Base-by-base conservation (phyloP, 257 asterid genomes). In the Gentiana dahurica region DNA sequence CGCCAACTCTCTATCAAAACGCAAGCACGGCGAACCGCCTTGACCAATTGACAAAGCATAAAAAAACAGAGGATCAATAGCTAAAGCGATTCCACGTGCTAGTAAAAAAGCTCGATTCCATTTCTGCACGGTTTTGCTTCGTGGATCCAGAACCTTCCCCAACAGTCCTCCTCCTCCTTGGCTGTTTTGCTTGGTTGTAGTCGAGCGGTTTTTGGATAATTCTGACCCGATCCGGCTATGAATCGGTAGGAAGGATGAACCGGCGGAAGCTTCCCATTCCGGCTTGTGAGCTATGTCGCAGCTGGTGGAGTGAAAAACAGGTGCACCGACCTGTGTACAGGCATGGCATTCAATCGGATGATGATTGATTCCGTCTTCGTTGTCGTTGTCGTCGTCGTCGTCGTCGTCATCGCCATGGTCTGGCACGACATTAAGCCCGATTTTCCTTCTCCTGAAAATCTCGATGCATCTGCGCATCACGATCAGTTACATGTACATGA, bases 211-310 rank as follows among this genome's bases (percentile, higher is more conserved):
- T 58, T 61, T 57, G 1, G 55, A 36, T 38, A 61, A 32, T 33
- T 61, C 72, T 38, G 10, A 76, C 2, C 70, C 67, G 8, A 78
- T 50, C 36, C 84, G 84, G 68, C 69, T 58, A 10, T 64, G 71
- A 37, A 84, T 87, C 2, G 96, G 96, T 55, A 80, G 64, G 24
- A 90, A 12, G 0, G 95, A 87, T 1, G 98, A 90, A 52, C 98
- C 96, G 68, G 98, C 96, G 3, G 89, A 77, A 8, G 96, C 96
- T 66, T 87, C 98, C 98, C 94, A 90, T 61, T 84, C 92, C 2
- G 94, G 96, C 53, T 76, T 88, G 83, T 78, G 65, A 6, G 94
- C 95, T 6, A 57, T 45, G 80, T 90, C 95, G 81, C 94, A 90
- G 71, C 94, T 84, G 56, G 94, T 87, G 69, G 96, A 90, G 92